Conservation (phyloP, 805 yeast genomes). For the fission yeast (Schizosaccharomyces pombe) region DNA sequence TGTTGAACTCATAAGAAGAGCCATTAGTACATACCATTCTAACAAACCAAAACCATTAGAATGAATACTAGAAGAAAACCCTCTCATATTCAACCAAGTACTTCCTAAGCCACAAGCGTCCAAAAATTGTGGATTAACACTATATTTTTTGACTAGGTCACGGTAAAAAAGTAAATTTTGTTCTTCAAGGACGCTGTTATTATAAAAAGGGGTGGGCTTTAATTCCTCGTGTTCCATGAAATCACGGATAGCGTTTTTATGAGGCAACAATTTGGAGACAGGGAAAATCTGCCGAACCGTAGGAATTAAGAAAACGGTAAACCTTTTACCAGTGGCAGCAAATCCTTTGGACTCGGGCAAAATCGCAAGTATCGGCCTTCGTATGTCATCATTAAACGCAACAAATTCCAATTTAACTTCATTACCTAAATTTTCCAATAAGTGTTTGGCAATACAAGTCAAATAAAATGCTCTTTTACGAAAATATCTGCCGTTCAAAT, state of each 20-base stretch:
- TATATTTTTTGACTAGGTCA: slow-evolving; percentile 18
- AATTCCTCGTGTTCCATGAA: slow-evolving; percentile 17
- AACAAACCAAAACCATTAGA: slow-evolving; percentile 79
- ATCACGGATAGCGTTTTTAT: slow-evolving; percentile 51
- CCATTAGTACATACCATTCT: slow-evolving; percentile 63
- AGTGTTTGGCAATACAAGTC: slow-evolving; percentile 49
- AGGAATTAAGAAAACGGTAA: slow-evolving; percentile 45
- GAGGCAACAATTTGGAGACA: slow-evolving; percentile 49
- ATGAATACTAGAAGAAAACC: slow-evolving; percentile 38
- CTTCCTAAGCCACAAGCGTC: slow-evolving; percentile 76
- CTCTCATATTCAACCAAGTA: slow-evolving; percentile 77
- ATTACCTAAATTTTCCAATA: slow-evolving; percentile 25
- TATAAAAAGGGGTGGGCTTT: slow-evolving; percentile 67
- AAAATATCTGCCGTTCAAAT: slow-evolving; percentile 65
- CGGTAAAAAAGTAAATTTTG: slow-evolving; percentile 48
- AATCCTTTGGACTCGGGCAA: slow-evolving; percentile 18
- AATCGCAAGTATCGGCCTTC: slow-evolving; percentile 39
- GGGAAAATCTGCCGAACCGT: slow-evolving; percentile 59
- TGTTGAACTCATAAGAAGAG: slow-evolving; percentile 54
- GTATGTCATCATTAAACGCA: slow-evolving; percentile 48
- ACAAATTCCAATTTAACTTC: slow-evolving; percentile 31
- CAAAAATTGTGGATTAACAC: slow-evolving; percentile 53
- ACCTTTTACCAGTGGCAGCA: slow-evolving; percentile 38
- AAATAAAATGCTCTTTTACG: slow-evolving; percentile 76
- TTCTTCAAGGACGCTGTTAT: slow-evolving; percentile 53